phyloP scores from a whole-genome alignment of 345 rosid genomes.

The Pugionium cornutum region DNA sequence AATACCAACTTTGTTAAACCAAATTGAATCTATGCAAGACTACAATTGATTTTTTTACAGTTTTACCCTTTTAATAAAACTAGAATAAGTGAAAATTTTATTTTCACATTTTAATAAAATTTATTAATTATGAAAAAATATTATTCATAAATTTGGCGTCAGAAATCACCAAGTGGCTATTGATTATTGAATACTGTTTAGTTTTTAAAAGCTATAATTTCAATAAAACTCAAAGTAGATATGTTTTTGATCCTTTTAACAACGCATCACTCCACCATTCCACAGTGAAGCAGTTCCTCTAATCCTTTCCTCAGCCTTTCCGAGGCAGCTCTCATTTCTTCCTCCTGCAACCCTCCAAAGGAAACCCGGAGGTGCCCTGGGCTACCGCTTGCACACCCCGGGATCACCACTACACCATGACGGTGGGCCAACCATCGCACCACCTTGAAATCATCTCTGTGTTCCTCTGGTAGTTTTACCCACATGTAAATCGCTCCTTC shows the following conservation, averaged over 20 bases:
- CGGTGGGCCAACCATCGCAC: slow-evolving; percentile 81
- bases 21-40: too few species aligned
- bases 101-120: too few species aligned
- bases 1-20: too few species aligned
- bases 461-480: slow-evolving; percentile 75
- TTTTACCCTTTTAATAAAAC: too few species aligned
- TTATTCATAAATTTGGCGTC: too few species aligned
- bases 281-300: slow-evolving; percentile 62
- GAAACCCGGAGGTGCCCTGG: slow-evolving; percentile 74
- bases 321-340: slow-evolving; percentile 65
- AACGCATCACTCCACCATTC: slow-evolving; percentile 48
- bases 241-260: too few species aligned
- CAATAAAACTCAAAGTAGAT: slow-evolving; percentile 10
- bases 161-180: too few species aligned
- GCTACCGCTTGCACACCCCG: slow-evolving; percentile 73
- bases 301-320: slow-evolving; percentile 68
- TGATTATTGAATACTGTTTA: too few species aligned
- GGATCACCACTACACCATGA: slow-evolving; percentile 84
- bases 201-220: slow-evolving; percentile 1
- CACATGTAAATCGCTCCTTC: slow-evolving; percentile 95
- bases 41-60: too few species aligned
- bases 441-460: slow-evolving; percentile 53
- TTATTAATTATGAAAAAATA: too few species aligned
- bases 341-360: slow-evolving; percentile 76
- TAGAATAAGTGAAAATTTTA: too few species aligned